These are phyloP conservation scores for Chalciporus chontae DNA, from an alignment of 768 basidiomycete species.

Conservation along the genomic window DNA sequence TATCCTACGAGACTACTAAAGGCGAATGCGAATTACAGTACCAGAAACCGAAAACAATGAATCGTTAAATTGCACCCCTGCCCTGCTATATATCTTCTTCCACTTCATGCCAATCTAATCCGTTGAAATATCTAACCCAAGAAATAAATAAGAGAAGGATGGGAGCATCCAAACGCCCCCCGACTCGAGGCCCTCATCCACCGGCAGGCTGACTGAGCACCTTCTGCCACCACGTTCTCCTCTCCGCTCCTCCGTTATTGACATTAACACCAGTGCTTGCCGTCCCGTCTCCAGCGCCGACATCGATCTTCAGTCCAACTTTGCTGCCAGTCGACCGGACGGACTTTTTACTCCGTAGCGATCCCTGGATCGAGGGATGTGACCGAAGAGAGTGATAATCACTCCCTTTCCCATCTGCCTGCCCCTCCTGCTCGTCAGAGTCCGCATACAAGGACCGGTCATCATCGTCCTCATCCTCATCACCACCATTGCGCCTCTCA, in stretches of 20 bases:
- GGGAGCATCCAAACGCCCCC: background rate
- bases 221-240: constrained; percentile 31
- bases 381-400: constrained; percentile 31
- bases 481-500: background rate
- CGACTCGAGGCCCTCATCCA: constrained; percentile 1
- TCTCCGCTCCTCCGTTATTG: constrained; percentile 12
- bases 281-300: background rate
- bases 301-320: constrained; percentile 1
- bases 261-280: constrained; percentile 1
- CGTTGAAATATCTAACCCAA: background rate
- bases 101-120: background rate
- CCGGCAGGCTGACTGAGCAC: constrained; percentile 20
- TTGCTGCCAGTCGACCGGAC: constrained; percentile 17
- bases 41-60: background rate
- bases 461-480: constrained; percentile 11
- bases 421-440: constrained; percentile 11
- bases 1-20: background rate
- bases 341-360: constrained; percentile 21
- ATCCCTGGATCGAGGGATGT: constrained; percentile 20
- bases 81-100: too few species aligned
- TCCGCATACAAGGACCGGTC: constrained; percentile 22
- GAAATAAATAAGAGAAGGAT: background rate
- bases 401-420: constrained; percentile 14
- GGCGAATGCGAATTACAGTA: background rate
- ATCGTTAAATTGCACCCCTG: background rate